phyloP scores from a whole-genome alignment of 108 stramenopile species.

The Cyclotella baltica region DNA sequence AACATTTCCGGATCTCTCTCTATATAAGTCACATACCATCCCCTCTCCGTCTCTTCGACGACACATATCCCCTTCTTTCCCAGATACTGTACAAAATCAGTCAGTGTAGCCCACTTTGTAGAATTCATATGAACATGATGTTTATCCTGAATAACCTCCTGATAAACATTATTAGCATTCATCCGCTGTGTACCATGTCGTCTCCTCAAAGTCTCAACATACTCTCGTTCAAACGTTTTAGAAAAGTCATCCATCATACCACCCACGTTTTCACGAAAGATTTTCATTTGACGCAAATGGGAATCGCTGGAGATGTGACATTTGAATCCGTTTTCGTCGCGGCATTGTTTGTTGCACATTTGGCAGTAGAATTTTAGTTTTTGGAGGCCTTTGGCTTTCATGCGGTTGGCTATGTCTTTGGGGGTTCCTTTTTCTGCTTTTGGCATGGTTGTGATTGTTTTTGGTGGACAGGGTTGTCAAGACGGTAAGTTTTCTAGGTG shows the following conservation, averaged over 20 bases:
- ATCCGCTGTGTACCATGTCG: slow-evolving; percentile 93
- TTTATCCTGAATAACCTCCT: slow-evolving; percentile 97
- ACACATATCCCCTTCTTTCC: slow-evolving; percentile 92
- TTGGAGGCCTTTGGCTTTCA: slow-evolving; percentile 96
- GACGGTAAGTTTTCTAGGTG: too few relatives aligned
- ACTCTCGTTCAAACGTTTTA: slow-evolving; percentile 88
- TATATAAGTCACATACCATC: slow-evolving; percentile 97
- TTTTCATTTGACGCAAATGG: slow-evolving; percentile 97
- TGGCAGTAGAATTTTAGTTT: slow-evolving; percentile 98
- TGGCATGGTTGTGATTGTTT: slow-evolving; percentile 57
- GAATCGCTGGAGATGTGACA: slow-evolving; percentile 96
- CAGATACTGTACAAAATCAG: slow-evolving; percentile 96
- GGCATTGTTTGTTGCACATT: slow-evolving; percentile 99
- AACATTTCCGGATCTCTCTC: slow-evolving; percentile 85
- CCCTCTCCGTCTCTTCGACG: slow-evolving; percentile 97
- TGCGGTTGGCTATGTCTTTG: slow-evolving; percentile 92
- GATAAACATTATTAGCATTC: slow-evolving; percentile 97
- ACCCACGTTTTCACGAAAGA: slow-evolving; percentile 89
- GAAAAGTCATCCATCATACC: slow-evolving; percentile 82
- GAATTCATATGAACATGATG: slow-evolving; percentile 99
- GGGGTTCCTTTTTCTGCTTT: slow-evolving; percentile 84
- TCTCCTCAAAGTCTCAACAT: slow-evolving; percentile 86
- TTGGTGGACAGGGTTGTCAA: too few relatives aligned
- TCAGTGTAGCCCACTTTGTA: slow-evolving; percentile 94
- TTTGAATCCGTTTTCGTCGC: slow-evolving; percentile 98